Base-by-base conservation (phyloP, 805 yeast genomes). In the Nadsonia fulvescens region DNA sequence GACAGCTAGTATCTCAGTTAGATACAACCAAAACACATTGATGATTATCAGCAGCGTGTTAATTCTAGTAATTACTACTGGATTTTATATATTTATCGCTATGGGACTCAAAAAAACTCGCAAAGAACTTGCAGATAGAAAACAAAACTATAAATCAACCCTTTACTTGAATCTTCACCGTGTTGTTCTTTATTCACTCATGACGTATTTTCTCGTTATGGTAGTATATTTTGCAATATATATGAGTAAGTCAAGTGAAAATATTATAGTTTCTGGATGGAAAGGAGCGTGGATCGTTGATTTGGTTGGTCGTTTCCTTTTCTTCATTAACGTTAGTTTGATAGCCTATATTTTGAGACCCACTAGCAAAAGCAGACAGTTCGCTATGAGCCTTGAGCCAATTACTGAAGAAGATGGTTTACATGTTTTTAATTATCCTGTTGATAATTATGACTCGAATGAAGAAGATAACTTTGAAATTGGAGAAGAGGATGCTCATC, bases 201-300 rank as follows among this genome's bases (percentile, higher is more conserved):
- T 27, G 13, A 44, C 82, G 9, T 64, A 78, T 3, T n/a, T n/a
- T n/a, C n/a, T n/a, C n/a, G 55, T 78, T 20, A 63, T 71, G 39
- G 56, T 81, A 36, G 73, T 77, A 22, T 74, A 76, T 64, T 66
- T 79, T 14, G 58, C 75, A 4, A 63, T 74, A 8, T 76, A 79
- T 32, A 63, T 78, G 46, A 63, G 86, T 32, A 93, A 82, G 43
- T 68, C 38, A 74, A 78, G 46, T 89, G 98, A 96, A 78, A 83
- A 52, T 66, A 79, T 22, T 68, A 89, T 43, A 83, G 79, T 56
- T 81, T 89, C 42, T 51, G 81, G 29, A 63, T 74, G 22, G 94
- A 86, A 40, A 89, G 92, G 56, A 83, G 96, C 94, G 93, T 94
- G 20, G 72, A 92, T n/a, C n/a, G n/a, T n/a, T n/a, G n/a, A n/a